Evolutionary conservation across 1,139 yeast species (phyloP).

Genomic region (Debaryomycetaceae sp.): DNA sequence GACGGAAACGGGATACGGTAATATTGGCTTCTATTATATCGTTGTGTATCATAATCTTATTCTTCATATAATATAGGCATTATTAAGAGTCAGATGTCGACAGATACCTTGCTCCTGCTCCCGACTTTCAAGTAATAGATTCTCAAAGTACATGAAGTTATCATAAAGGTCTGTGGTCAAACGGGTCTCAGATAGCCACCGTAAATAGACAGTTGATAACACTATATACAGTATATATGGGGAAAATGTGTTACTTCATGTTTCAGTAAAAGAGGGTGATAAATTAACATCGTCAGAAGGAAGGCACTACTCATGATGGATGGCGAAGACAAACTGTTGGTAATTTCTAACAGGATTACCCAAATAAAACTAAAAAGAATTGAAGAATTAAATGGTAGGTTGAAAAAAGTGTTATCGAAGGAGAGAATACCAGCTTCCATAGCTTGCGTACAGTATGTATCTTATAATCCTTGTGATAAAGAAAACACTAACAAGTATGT

Average conservation of each 20-base stretch:
- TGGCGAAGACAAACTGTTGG: constrained; percentile 10
- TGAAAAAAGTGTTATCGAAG: constrained; percentile 50
- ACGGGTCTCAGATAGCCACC: no score
- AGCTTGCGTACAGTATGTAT: constrained; percentile 47
- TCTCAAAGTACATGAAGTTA: no score
- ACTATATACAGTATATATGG: not conserved
- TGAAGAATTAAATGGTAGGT: constrained; percentile 53
- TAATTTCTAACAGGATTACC: constrained; percentile 28
- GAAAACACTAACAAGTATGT: constrained; percentile 9
- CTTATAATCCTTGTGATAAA: constrained; percentile 1
- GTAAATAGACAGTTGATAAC: no score
- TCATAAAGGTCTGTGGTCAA: no score
- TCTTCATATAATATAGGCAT: constrained; percentile 28
- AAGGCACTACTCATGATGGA: not conserved
- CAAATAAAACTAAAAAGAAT: constrained; percentile 60
- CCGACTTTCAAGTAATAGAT: no score
- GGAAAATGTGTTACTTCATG: not conserved
- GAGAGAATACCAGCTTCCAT: constrained; percentile 68
- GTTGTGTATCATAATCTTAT: constrained; percentile 65
- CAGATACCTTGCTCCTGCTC: no score
- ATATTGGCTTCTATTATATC: constrained; percentile 77
- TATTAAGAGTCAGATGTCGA: not conserved
- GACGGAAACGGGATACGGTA: constrained; percentile 83
- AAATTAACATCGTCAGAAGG: not conserved
- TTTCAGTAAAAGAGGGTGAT: not conserved